phyloP scores from a whole-genome alignment of 2,329 filamentous ascomycete genomes.

The Aphanocladium album region DNA sequence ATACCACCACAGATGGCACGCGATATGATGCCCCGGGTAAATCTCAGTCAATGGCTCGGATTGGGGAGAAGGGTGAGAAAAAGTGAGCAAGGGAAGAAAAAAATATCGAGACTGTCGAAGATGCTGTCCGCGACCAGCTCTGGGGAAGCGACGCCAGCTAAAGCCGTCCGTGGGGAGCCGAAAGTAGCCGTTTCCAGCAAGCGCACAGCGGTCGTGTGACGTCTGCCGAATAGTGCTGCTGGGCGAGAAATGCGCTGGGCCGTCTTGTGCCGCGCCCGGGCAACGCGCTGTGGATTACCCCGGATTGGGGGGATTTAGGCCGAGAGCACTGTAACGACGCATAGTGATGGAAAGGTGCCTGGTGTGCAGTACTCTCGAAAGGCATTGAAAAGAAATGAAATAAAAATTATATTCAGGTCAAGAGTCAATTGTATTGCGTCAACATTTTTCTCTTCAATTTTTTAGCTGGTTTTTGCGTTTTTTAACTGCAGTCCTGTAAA shows the following conservation, averaged over 20 bases:
- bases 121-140: constrained; percentile 2
- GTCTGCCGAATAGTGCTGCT: background rate
- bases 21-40: background rate
- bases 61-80: constrained; percentile 10
- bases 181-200: constrained; percentile 23
- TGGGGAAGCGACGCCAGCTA: constrained; percentile 1
- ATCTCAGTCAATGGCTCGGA: constrained; percentile 1
- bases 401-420: too few relatives aligned
- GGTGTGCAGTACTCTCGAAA: too few relatives aligned
- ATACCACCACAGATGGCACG: background rate
- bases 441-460: too few relatives aligned
- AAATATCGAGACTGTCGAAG: constrained; percentile 2
- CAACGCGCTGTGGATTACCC: constrained; percentile 2
- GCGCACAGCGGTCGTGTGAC: background rate
- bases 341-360: too few relatives aligned
- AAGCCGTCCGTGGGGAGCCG: constrained; percentile 28
- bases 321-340: too few relatives aligned
- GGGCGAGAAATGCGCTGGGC: background rate
- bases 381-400: too few relatives aligned
- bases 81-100: constrained; percentile 6
- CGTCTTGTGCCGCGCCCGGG: constrained; percentile 5
- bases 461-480: too few relatives aligned
- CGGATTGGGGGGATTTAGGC: background rate
- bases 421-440: too few relatives aligned
- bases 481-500: too few relatives aligned